These are phyloP conservation scores for Trichosporon sp. DNA, from an alignment of 1,284 basidiomycete genomes.

Conservation along the genomic window DNA sequence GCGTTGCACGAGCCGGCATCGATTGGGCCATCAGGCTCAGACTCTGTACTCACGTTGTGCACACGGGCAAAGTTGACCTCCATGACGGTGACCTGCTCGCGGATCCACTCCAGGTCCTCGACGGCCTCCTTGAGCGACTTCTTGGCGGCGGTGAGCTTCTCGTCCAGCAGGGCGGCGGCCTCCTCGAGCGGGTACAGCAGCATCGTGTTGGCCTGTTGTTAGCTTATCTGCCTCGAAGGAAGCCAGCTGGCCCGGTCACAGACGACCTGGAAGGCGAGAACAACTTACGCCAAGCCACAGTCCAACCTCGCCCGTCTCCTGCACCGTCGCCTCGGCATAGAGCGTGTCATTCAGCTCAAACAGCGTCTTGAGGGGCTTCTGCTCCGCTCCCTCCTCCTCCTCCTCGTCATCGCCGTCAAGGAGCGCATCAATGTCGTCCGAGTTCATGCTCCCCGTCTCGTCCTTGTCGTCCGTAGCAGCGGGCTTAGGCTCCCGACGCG, in stretches of 20 bases:
- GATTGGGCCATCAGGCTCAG: too few species aligned
- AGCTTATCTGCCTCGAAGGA: too few species aligned
- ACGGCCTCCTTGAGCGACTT: constrained; percentile 69
- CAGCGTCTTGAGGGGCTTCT: constrained; percentile 70
- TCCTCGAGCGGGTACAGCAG: constrained; percentile 85
- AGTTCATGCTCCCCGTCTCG: constrained; percentile 44
- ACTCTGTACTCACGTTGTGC: constrained; percentile 66
- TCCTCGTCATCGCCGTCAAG: constrained; percentile 60
- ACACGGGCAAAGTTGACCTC: constrained; percentile 96
- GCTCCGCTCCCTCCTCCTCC: constrained; percentile 41
- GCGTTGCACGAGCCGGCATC: too few species aligned
- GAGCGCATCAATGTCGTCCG: constrained; percentile 58
- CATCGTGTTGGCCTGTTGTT: constrained; percentile 89
- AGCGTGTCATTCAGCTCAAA: constrained; percentile 97
- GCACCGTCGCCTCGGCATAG: constrained; percentile 84
- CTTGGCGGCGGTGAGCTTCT: constrained; percentile 78
- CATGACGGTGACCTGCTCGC: constrained; percentile 93
- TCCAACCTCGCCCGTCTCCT: constrained; percentile 84
- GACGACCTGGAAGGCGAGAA: too few species aligned
- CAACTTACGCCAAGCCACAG: constrained; percentile 90
- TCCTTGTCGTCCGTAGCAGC: constrained; percentile 36
- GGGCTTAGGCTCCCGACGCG: constrained; percentile 63
- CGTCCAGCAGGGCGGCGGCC: constrained; percentile 73
- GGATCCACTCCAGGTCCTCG: constrained; percentile 89
- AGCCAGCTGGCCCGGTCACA: background rate